Base-by-base conservation (phyloP, 768 basidiomycete species). In the Cystobasidium ongulense region DNA sequence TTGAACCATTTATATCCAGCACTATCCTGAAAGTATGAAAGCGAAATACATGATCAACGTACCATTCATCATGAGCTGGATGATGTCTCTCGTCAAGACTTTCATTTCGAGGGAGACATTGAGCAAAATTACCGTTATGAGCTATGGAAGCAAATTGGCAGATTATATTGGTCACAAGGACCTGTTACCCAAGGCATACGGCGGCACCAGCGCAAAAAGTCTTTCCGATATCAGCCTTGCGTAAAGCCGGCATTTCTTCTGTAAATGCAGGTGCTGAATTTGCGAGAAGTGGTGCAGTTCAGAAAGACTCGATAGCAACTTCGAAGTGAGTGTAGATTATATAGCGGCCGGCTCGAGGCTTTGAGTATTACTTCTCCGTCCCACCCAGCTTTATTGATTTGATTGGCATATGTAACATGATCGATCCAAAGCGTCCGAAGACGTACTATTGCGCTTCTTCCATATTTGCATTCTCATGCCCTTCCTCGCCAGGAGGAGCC, bases 21-120 rank as follows among this genome's bases (percentile, higher is more conserved):
- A 63, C 62, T 63, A 63, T 33, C 62, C 62, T 8, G 62, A 63
- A 39, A n/a, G 21, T 11, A 63, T 63, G 62, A 33, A 31, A n/a
- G 31, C 31, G 17, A 63, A 63, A 63, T 63, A 33, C 62, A 33
- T 63, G 31, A 39, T 63, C 21, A 63, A 63, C 36, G 62, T 63
- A 8, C 62, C 62, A 7, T 17, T 39, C 23, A 39, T 63, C 23
- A 63, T 63, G 62, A 39, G 62, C 33, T 63, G 62, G 62, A 33
- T 63, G 10, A 33, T 63, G 31, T 27, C 25, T 8, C 8, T 39
- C 18, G 36, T 63, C 31, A 33, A 39, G 17, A 21, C 31, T 7
- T 36, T 63, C 33, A 7, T 63, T 8, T 63, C 62, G 8, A 11
- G 36, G 23, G 62, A 11, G 8, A 63, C 62, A 7, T 33, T 63